phyloP scores from a whole-genome alignment of 208 protist species.

The Trypanosoma caninum region DNA sequence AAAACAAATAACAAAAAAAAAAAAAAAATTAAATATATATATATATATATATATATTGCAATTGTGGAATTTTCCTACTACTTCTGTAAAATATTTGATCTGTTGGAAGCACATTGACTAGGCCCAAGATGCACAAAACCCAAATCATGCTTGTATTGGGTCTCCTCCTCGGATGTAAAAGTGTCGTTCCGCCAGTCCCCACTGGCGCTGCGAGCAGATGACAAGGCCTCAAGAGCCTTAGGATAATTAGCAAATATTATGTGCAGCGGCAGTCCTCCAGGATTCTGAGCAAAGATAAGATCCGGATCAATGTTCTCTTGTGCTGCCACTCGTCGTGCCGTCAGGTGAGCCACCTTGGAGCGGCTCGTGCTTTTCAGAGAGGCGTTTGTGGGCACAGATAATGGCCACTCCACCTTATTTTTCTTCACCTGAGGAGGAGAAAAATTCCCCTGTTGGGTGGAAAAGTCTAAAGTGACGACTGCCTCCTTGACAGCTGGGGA shows the following conservation, averaged over 20 bases:
- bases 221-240: slow-evolving; percentile 65
- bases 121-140: slow-evolving; percentile 54
- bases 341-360: slow-evolving; percentile 76
- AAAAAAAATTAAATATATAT: not conserved
- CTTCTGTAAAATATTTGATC: slow-evolving; percentile 26
- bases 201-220: slow-evolving; percentile 63
- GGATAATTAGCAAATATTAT: slow-evolving; percentile 71
- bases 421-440: slow-evolving; percentile 25
- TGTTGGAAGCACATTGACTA: slow-evolving; percentile 62
- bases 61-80: too few relatives aligned
- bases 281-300: slow-evolving; percentile 78
- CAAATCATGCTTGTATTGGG: slow-evolving; percentile 77
- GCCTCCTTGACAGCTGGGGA: slow-evolving; percentile 15
- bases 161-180: slow-evolving; percentile 77
- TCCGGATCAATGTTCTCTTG: slow-evolving; percentile 82
- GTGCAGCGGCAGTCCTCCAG: slow-evolving; percentile 67
- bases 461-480: not conserved
- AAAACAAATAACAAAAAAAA: slow-evolving; percentile 13
- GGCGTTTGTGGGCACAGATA: slow-evolving; percentile 67
- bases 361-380: slow-evolving; percentile 78
- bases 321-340: slow-evolving; percentile 62
- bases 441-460: slow-evolving; percentile 7
- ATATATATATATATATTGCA: too few relatives aligned
- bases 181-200: slow-evolving; percentile 83
- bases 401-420: slow-evolving; percentile 64